phyloP scores from a whole-genome alignment of 2,329 filamentous ascomycete genomes.

The Epichloe elymi region DNA sequence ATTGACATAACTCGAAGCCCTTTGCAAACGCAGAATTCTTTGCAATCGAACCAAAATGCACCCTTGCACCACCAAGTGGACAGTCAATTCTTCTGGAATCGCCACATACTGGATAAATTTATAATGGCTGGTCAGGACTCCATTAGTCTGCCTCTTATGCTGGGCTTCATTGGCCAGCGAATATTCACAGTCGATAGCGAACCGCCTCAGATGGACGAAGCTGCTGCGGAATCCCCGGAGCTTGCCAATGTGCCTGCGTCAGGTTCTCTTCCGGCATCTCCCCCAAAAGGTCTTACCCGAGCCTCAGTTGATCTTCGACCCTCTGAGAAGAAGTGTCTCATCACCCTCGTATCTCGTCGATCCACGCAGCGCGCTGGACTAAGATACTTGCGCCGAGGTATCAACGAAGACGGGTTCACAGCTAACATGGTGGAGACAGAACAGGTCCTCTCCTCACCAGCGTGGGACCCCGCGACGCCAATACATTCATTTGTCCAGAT shows the following conservation, averaged over 20 bases:
- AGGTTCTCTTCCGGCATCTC: conserved; percentile 13
- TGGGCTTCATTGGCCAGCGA: conserved; percentile 85
- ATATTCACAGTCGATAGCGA: conserved; percentile 60
- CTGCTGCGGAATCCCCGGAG: conserved; percentile 32
- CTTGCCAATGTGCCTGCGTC: conserved; percentile 25
- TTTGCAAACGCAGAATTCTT: conserved; percentile 21
- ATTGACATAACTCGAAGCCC: conserved; percentile 70
- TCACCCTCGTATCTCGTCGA: conserved; percentile 87
- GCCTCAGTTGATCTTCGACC: conserved; percentile 28
- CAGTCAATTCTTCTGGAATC: conserved; percentile 83
- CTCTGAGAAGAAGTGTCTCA: conserved; percentile 48
- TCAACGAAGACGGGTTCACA: conserved; percentile 77
- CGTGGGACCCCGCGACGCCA: conserved; percentile 48
- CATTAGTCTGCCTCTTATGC: conserved; percentile 71
- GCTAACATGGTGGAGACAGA: conserved; percentile 94
- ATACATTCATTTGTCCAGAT: conserved; percentile 78
- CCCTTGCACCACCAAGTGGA: conserved; percentile 65
- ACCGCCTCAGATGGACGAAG: conserved; percentile 40
- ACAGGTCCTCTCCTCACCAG: conserved; percentile 67
- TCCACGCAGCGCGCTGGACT: conserved; percentile 78
- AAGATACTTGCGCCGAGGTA: conserved; percentile 76
- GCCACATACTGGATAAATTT: conserved; percentile 59
- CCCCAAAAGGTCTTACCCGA: conserved; percentile 13
- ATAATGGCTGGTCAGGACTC: conserved; percentile 57
- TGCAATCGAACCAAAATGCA: conserved; percentile 11